Evolutionary conservation across 2,329 filamentous ascomycete genomes (phyloP), one percentile per base, ranked within the genome.

Genomic region (Fusarium redolens): DNA sequence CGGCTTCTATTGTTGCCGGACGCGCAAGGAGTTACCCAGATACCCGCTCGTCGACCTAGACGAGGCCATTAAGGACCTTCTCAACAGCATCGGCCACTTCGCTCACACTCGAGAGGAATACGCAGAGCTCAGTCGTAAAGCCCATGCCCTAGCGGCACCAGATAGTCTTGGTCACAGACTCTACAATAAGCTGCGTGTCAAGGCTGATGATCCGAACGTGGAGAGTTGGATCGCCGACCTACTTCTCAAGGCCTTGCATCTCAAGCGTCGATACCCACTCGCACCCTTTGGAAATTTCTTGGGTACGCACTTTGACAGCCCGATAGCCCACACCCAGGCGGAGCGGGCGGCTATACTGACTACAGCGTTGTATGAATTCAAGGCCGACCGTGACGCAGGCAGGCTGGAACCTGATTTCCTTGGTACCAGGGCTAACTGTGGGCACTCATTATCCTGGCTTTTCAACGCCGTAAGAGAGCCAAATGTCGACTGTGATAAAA

Each of bases 381-480:
- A 64, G 37, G 25, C 61, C 9, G 61, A 64, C 3, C 61, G 44
- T 14, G 55, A 61, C 10, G 25, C 22, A 8, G 44, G 44, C 11
- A 61, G 38, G 3, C 56, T 64, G 7, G 37, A 64, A 9, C 61
- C 61, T 4, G 44, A 64, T 17, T 64, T 61, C 8, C 56, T 64
- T 10, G 44, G 61, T 4, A 44, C 44, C 3, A 33, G 56, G 15
- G 61, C 61, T 5, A 64, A 64, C 8, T 64, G 61, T 12, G 61
- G 55, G 1, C 30, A 51, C 15, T 64, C 61, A 3, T n/a, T 61
- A 3, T 64, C 61, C 7, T 64, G 61, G 61, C 13, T 64, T 1
- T 64, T 64, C 22, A 61, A 64, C 25, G 61, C 61, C 4, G 55
- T 64, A 17, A 51, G 61, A 28, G 61, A 64, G 20, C 61, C 55